Evolutionary conservation across 371 early-diverging fungal species (phyloP).

Genomic region (Coemansia sp.): DNA sequence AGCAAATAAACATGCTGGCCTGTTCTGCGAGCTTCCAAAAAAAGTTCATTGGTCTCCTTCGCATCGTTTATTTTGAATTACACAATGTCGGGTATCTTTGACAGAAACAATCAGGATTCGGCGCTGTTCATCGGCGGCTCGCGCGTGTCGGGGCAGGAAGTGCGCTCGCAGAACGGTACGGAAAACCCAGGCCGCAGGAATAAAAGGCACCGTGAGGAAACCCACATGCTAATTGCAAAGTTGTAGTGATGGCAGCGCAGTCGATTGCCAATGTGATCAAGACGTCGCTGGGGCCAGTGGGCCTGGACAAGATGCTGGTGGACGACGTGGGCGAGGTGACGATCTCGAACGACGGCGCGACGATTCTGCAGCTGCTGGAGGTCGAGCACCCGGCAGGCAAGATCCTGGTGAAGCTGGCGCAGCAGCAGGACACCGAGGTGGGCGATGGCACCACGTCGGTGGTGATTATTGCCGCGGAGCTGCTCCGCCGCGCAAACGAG

Average conservation of each 20-base stretch:
- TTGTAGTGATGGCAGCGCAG: conserved; percentile 69
- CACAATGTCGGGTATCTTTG: conserved; percentile 52
- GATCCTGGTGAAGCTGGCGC: conserved; percentile 96
- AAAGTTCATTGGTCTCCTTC: neutral
- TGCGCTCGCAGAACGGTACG: conserved; percentile 95
- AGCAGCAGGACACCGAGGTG: conserved; percentile 99
- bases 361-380: conserved; percentile 97
- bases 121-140: conserved; percentile 86
- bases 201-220: neutral
- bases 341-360: conserved; percentile 99
- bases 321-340: conserved; percentile 98
- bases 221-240: neutral
- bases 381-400: conserved; percentile 99
- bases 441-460: conserved; percentile 99
- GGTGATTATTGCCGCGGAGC: conserved; percentile 96
- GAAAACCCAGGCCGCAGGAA: neutral
- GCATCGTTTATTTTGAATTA: too few species aligned
- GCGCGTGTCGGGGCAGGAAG: conserved; percentile 91
- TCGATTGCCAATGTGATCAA: conserved; percentile 98
- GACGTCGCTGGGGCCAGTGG: conserved; percentile 99
- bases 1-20: neutral
- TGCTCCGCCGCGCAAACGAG: conserved; percentile 91
- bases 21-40: neutral
- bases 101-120: conserved; percentile 50
- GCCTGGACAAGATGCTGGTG: conserved; percentile 99